These are phyloP conservation scores for Aspergillus arachidicola DNA, from an alignment of 2,329 filamentous ascomycete genomes.

Conservation along the genomic window DNA sequence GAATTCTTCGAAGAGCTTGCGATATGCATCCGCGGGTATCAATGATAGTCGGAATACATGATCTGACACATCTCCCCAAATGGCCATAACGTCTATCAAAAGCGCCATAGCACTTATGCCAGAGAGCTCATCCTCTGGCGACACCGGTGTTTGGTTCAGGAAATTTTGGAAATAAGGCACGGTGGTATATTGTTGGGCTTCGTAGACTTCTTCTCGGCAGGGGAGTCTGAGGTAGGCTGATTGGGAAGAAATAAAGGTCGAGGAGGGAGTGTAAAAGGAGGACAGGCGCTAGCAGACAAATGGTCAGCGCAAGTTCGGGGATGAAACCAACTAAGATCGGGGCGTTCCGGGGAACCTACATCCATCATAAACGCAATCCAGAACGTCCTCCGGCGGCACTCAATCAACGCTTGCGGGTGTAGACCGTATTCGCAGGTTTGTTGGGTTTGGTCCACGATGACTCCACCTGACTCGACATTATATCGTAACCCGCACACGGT, in stretches of 20 bases:
- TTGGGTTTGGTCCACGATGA: slow-evolving; percentile 50
- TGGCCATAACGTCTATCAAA: slow-evolving; percentile 62
- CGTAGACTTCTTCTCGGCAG: slow-evolving; percentile 62
- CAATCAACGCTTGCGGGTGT: slow-evolving; percentile 60
- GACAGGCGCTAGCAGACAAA: slow-evolving; percentile 55
- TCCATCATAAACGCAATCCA: slow-evolving; percentile 74
- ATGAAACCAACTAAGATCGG: slow-evolving; percentile 13
- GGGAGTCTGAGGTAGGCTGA: slow-evolving; percentile 70
- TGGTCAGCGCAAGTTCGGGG: slow-evolving; percentile 19
- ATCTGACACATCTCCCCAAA: slow-evolving; percentile 67
- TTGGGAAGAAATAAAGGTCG: slow-evolving; percentile 62
- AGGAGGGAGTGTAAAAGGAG: slow-evolving; percentile 57
- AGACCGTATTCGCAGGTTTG: slow-evolving; percentile 59
- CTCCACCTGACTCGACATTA: slow-evolving; percentile 61
- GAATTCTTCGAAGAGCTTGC: slow-evolving; percentile 52
- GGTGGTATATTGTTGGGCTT: slow-evolving; percentile 59
- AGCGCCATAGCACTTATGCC: slow-evolving; percentile 59
- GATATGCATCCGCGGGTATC: slow-evolving; percentile 46
- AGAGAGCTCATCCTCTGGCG: slow-evolving; percentile 41
- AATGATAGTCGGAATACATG: slow-evolving; percentile 59
- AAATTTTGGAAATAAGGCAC: slow-evolving; percentile 64
- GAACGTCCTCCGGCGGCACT: slow-evolving; percentile 70
- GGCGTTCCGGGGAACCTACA: slow-evolving; percentile 40
- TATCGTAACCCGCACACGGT: slow-evolving; percentile 62
- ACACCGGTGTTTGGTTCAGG: slow-evolving; percentile 44